A percentile compares a stretch with the other conserved stretches of the same genome.
These are phyloP conservation scores for Jatropha multifida DNA, from an alignment of 441 rosid species.

Conservation along the genomic window DNA sequence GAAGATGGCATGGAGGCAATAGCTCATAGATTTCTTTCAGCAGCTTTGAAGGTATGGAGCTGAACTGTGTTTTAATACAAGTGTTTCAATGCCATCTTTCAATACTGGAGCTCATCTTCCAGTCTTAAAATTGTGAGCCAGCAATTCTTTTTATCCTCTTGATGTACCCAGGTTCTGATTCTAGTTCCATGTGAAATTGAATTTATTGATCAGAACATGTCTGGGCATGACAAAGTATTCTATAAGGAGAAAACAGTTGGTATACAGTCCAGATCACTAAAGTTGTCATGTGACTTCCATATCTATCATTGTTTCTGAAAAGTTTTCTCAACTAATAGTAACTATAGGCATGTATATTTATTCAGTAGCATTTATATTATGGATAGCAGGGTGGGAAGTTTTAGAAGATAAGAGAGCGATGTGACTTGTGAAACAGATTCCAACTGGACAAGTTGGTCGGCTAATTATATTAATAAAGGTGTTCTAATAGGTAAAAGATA, in stretches of 20 bases:
- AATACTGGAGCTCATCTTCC: not conserved
- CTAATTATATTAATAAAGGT: not conserved
- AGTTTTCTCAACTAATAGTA: not conserved
- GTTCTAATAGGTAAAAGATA: not conserved
- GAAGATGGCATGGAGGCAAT: conserved; percentile 99
- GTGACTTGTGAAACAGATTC: not conserved
- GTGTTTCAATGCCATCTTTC: not conserved
- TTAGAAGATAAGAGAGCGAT: not conserved
- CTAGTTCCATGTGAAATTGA: not conserved
- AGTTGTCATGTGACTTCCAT: not conserved
- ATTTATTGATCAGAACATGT: not conserved
- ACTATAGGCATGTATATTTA: not conserved
- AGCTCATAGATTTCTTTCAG: conserved; percentile 93
- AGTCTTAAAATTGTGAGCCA: not conserved
- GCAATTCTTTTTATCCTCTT: not conserved
- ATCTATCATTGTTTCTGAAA: not conserved
- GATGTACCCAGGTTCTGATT: not conserved
- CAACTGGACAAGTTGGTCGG: not conserved
- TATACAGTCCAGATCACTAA: not conserved
- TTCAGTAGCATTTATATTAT: not conserved
- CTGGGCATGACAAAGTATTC: not conserved
- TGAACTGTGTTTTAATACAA: conserved; percentile 9
- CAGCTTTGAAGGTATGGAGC: conserved; percentile 77
- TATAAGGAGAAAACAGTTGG: not conserved
- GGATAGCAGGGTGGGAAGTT: not conserved